Percentiles rank a stretch among this genome's conserved stretches.
These are phyloP conservation scores for Silene coronaria DNA, from an alignment of 179 eudicot species.

Conservation along the genomic window DNA sequence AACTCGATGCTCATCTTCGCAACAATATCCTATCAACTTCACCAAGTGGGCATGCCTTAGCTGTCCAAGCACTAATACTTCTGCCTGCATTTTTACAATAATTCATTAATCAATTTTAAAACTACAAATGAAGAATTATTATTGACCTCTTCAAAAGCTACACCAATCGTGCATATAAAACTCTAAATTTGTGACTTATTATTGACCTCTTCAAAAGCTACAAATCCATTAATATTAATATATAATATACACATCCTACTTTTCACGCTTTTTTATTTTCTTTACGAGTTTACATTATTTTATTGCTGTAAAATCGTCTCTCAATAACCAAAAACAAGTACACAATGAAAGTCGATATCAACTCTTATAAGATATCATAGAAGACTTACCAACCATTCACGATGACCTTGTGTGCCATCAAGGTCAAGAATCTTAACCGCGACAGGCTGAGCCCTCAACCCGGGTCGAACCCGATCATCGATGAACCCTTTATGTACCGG, in stretches of 20 bases:
- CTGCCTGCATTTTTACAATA: slow-evolving; percentile 28
- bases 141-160: too few species aligned
- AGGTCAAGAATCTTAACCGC: slow-evolving; percentile 44
- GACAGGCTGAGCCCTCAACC: slow-evolving; percentile 39
- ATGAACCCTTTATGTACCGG: slow-evolving; percentile 52
- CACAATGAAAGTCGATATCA: too few species aligned
- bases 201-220: slow-evolving; percentile 14
- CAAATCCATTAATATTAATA: neutral
- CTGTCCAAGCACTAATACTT: slow-evolving; percentile 60
- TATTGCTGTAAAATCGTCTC: neutral
- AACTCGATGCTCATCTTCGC: slow-evolving; percentile 66
- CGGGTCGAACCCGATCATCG: slow-evolving; percentile 40
- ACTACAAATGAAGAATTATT: neutral
- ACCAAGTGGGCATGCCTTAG: slow-evolving; percentile 61
- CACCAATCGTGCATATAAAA: slow-evolving; percentile 17
- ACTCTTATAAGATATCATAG: too few species aligned
- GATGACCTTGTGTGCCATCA: slow-evolving; percentile 39
- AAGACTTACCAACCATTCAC: slow-evolving; percentile 37
- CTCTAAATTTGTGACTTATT: neutral
- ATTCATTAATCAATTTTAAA: neutral
- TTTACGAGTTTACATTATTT: neutral
- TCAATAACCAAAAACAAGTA: neutral
- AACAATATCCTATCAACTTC: slow-evolving; percentile 69
- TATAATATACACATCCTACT: neutral
- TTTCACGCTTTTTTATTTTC: too few species aligned